These are phyloP conservation scores for Pseudogymnoascus sp. DNA, from an alignment of 2,329 filamentous ascomycete genomes.

Conservation along the genomic window DNA sequence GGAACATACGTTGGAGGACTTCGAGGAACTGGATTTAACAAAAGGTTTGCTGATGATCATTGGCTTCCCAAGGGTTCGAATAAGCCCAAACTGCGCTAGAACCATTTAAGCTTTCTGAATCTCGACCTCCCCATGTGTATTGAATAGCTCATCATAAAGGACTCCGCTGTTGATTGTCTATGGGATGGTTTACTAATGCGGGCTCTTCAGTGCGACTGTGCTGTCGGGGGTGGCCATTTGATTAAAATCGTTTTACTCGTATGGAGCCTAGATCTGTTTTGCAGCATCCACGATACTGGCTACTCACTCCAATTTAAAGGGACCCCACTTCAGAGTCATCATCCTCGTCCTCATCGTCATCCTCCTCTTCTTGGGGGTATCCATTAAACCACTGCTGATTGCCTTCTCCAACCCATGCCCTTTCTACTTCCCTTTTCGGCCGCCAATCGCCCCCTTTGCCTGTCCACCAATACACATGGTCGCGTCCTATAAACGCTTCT, in stretches of 20 bases:
- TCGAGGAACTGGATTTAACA: too few relatives aligned
- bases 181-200: too few relatives aligned
- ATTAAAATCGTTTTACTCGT: not conserved
- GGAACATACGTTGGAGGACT: too few relatives aligned
- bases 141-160: too few relatives aligned
- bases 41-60: too few relatives aligned
- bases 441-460: not conserved
- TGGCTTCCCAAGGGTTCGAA: too few relatives aligned
- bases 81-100: too few relatives aligned
- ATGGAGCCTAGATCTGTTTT: not conserved
- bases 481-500: not conserved
- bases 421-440: not conserved
- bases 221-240: not conserved
- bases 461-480: constrained; percentile 6
- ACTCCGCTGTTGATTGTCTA: too few relatives aligned
- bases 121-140: too few relatives aligned
- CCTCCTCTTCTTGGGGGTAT: not conserved
- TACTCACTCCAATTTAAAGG: not conserved
- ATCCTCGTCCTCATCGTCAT: not conserved
- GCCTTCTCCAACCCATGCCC: not conserved
- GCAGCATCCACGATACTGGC: not conserved
- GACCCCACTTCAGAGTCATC: not conserved
- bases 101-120: too few relatives aligned
- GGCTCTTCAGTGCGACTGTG: not conserved
- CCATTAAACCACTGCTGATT: not conserved